A percentile compares a stretch with the other conserved stretches of the same genome.
phyloP scores from a whole-genome alignment of 2,329 filamentous ascomycete species.

The Claviceps sp. region DNA sequence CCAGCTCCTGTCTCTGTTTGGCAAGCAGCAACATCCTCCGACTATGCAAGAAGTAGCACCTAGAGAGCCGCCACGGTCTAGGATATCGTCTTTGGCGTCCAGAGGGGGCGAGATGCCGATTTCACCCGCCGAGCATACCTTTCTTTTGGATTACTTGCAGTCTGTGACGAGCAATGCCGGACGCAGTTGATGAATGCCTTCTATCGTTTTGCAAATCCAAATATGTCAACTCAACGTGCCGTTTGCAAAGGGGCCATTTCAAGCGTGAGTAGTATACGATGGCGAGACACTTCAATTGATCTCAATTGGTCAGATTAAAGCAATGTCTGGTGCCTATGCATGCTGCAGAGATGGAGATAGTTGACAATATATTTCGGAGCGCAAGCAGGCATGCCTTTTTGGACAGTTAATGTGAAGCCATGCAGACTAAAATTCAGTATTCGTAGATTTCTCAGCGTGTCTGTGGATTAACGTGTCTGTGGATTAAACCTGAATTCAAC shows the following conservation, averaged over 20 bases:
- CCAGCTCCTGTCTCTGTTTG: constrained; percentile 48
- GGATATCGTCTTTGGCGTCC: constrained; percentile 31
- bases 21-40: constrained; percentile 23
- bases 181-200: constrained; percentile 12
- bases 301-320: no score
- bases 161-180: constrained; percentile 30
- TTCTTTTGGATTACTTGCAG: constrained; percentile 63
- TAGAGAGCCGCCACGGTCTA: constrained; percentile 17
- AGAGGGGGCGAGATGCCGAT: constrained; percentile 35
- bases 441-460: no score
- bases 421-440: no score
- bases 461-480: no score
- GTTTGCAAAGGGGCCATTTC: not conserved
- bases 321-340: no score
- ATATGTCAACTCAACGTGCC: not conserved
- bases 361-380: no score
- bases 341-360: no score
- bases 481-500: no score
- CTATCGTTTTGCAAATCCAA: not conserved
- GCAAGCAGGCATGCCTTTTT: no score
- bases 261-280: not conserved
- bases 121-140: constrained; percentile 59
- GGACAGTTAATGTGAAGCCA: no score
- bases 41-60: not conserved
- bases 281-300: no score